Base-by-base conservation (phyloP, 2,329 filamentous ascomycete genomes). In the Fonsecaea erecta region DNA sequence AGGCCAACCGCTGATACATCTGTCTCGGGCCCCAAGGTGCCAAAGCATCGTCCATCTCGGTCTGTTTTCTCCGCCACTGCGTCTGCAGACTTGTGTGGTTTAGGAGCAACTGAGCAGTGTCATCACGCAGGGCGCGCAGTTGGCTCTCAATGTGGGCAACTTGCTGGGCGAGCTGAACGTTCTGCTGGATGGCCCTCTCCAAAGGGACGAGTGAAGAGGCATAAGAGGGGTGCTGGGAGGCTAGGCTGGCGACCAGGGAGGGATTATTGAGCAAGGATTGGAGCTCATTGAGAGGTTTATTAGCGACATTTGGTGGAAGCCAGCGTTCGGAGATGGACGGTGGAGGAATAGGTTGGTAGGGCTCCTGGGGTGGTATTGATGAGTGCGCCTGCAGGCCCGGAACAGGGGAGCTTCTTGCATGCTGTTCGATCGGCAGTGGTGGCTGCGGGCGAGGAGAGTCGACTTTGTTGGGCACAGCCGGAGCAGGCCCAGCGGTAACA, bases 21-120 rank as follows among this genome's bases (percentile, higher is more conserved):
- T 91, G 90, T 51, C 92, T 90, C 0, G 94, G 93, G 28, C 91
- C 91, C 79, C 96, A 98, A 0, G 91, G 91, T 37, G 88, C 86
- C 66, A 98, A 81, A 6, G 91, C 92, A 58, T 87, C 84, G 76
- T 98, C 95, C 85, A 97, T 95, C 72, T 95, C 92, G 1, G 86
- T 84, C 77, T 98, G 92, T 77, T 95, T 96, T 71, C 90, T 86
- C 62, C 89, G 87, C 91, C 95, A 98, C 74, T 94, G 90, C n/a
- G 93, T 87, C 79, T 98, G 95, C 16, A 97, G 85, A 1, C 91
- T 91, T 73, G 94, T 91, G 24, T 95, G 87, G 11, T 91, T 85
- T 0, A 98, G 84, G 0, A 98, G 86, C 65, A 93, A 89, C 2
- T 92, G 89, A 74, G 96, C 92, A 0, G 91, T 90, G 1, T 85